Evolutionary conservation across 179 eudicot genomes (phyloP).

Genomic region (Spinacia oleracea): DNA sequence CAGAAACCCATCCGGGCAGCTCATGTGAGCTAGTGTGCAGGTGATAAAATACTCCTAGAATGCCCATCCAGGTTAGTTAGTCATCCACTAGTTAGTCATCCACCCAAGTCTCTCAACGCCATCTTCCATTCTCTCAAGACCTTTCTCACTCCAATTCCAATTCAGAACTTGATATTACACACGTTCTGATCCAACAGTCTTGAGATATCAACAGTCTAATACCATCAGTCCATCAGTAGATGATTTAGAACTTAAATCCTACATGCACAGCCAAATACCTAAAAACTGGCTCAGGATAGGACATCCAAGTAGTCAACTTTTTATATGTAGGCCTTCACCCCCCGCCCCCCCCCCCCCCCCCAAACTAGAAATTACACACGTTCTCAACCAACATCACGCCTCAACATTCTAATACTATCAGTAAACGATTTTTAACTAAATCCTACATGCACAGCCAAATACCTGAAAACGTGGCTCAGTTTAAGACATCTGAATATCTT

Average conservation of each 20-base stretch:
- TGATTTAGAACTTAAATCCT: neutral
- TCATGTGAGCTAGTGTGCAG: too few relatives aligned
- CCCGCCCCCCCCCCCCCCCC: too few relatives aligned
- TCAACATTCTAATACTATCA: neutral
- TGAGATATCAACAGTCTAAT: neutral
- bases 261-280: neutral
- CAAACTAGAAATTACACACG: neutral
- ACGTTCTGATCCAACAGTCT: neutral
- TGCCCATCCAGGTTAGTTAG: too few relatives aligned
- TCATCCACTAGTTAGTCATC: neutral
- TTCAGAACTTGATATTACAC: neutral
- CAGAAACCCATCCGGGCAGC: too few relatives aligned
- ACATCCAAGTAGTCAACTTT: neutral
- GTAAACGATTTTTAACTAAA: neutral
- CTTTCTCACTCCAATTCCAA: neutral
- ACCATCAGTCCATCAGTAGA: neutral
- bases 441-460: neutral
- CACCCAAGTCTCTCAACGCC: neutral
- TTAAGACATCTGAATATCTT: neutral
- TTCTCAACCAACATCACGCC: neutral
- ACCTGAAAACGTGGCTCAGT: neutral
- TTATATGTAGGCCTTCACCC: neutral
- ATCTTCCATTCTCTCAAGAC: neutral
- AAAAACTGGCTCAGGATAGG: neutral
- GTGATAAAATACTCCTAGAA: too few relatives aligned